A percentile compares a stretch with the other conserved stretches of the same genome.
Conservation (phyloP, 1,139 yeast genomes). For the Hyphopichia burtonii region DNA sequence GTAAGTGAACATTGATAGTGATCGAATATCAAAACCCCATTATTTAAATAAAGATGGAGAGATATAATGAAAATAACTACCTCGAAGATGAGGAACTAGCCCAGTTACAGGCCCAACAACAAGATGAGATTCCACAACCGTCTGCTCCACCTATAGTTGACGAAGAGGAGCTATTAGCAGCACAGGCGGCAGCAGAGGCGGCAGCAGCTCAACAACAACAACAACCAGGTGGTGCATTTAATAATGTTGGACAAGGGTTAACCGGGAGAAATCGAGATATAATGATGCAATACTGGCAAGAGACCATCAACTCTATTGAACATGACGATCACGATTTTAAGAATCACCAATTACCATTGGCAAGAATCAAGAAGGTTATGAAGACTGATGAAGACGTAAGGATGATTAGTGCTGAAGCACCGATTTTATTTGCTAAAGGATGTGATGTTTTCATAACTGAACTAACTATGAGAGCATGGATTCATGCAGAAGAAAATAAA, state of each 20-base stretch:
- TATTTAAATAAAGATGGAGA: conserved; percentile 9
- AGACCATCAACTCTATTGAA: conserved; percentile 86
- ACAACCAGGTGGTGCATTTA: conserved; percentile 69
- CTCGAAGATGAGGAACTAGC: conserved; percentile 10
- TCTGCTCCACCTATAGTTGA: conserved; percentile 23
- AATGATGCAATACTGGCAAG: conserved; percentile 98
- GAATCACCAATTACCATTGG: conserved; percentile 90
- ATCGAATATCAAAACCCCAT: too few relatives aligned
- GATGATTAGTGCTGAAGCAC: conserved; percentile 98
- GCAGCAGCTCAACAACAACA: conserved; percentile 47
- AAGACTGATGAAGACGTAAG: conserved; percentile 96
- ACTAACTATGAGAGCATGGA: conserved; percentile 98
- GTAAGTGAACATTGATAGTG: too few relatives aligned
- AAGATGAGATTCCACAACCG: neutral
- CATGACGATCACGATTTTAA: conserved; percentile 89
- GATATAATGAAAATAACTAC: conserved; percentile 10
- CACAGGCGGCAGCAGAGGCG: conserved; percentile 52
- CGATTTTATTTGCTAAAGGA: conserved; percentile 93
- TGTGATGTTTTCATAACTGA: conserved; percentile 97
- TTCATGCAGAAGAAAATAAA: conserved; percentile 94
- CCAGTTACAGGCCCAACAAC: neutral
- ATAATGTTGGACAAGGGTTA: conserved; percentile 92
- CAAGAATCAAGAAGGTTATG: conserved; percentile 94
- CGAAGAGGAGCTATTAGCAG: conserved; percentile 38
- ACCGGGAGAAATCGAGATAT: conserved; percentile 77